Conservation (phyloP, 345 rosid species). For the Populus simonii region DNA sequence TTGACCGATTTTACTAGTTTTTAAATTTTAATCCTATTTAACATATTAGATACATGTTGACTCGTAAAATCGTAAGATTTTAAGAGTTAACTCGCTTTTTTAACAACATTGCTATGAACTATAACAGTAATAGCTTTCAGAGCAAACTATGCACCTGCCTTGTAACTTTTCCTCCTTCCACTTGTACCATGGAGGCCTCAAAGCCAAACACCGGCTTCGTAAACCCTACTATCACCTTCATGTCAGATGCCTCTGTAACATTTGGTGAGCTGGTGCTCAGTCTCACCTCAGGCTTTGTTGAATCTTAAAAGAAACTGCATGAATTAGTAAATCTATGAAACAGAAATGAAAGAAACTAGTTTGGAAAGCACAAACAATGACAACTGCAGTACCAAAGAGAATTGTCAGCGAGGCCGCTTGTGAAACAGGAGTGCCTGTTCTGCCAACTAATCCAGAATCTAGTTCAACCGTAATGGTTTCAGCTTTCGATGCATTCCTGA, state of each 20-base stretch:
- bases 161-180: conserved; percentile 47
- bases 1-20: too few species aligned
- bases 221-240: conserved; percentile 45
- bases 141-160: conserved; percentile 50
- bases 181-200: conserved; percentile 39
- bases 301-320: conserved; percentile 26
- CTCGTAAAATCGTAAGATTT: too few species aligned
- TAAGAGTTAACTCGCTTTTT: too few species aligned
- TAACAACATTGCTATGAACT: background rate
- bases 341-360: background rate
- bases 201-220: conserved; percentile 57
- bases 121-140: conserved; percentile 6
- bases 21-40: too few species aligned
- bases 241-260: conserved; percentile 32
- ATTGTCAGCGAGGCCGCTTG: conserved; percentile 35
- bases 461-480: conserved; percentile 43
- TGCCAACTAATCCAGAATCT: conserved; percentile 33
- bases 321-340: background rate
- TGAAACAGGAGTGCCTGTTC: conserved; percentile 41
- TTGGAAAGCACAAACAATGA: background rate
- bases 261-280: conserved; percentile 43
- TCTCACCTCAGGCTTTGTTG: conserved; percentile 35
- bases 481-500: conserved; percentile 32
- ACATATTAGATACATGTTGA: too few species aligned
- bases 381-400: conserved; percentile 40